Percentiles rank a stretch among this genome's conserved stretches.
Conservation (phyloP, 495 filamentous ascomycete species). For the Aspergillus sparsus region DNA sequence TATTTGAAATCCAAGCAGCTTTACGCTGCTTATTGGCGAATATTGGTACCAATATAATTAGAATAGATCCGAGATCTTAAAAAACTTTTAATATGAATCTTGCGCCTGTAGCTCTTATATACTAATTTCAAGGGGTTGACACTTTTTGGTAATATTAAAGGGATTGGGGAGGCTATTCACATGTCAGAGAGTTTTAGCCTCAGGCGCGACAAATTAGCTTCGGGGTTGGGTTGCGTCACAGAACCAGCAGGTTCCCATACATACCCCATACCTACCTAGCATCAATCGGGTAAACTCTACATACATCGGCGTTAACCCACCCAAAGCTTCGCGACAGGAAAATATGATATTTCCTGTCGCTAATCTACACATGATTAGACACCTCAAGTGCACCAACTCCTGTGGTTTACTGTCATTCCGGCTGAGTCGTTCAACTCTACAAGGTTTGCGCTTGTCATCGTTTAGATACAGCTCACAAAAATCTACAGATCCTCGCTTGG, state of each 20-base stretch:
- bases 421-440: slow-evolving; percentile 7
- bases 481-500: slow-evolving; percentile 58
- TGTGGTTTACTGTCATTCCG: neutral
- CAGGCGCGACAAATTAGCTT: slow-evolving; percentile 5
- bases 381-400: neutral
- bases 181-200: neutral
- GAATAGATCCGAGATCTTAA: slow-evolving; percentile 1
- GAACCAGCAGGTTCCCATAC: neutral
- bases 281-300: neutral
- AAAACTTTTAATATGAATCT: neutral
- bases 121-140: no score
- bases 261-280: no score
- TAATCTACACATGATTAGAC: slow-evolving; percentile 7
- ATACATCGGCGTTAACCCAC: no score
- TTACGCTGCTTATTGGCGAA: neutral
- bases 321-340: no score
- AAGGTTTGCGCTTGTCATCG: slow-evolving; percentile 18
- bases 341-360: slow-evolving; percentile 17
- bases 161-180: neutral
- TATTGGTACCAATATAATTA: neutral
- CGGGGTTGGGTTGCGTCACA: slow-evolving; percentile 8
- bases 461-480: slow-evolving; percentile 15
- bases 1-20: neutral
- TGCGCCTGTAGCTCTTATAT: no score
- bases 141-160: no score